Evolutionary conservation across 257 asterid species (phyloP).

Genomic region (Perilla frutescens): DNA sequence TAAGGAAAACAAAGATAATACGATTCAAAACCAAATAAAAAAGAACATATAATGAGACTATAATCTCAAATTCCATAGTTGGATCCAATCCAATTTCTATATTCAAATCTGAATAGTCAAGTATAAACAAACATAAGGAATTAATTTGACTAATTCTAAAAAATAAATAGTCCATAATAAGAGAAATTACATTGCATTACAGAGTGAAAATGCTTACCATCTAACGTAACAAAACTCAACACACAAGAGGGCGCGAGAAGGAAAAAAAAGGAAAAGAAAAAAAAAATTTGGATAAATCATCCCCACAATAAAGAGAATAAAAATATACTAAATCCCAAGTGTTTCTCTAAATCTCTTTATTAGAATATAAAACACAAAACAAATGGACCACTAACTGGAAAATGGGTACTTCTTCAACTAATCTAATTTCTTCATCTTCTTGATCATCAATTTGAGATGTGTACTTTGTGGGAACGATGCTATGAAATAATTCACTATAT

Average conservation of each 20-base stretch:
- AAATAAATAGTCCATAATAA: background rate
- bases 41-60: background rate
- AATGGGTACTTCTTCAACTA: conserved; percentile 24
- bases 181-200: background rate
- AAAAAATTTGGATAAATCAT: background rate
- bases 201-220: conserved; percentile 4
- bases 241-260: background rate
- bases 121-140: background rate
- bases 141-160: background rate
- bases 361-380: background rate
- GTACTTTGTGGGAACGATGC: background rate
- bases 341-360: background rate
- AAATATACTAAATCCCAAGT: background rate
- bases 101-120: background rate
- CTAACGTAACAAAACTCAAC: background rate
- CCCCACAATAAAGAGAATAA: conserved; percentile 14
- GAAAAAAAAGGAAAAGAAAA: background rate
- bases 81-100: background rate
- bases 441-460: conserved; percentile 2
- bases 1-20: background rate
- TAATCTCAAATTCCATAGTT: background rate
- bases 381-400: conserved; percentile 15
- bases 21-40: background rate
- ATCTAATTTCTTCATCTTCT: background rate
- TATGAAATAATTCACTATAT: conserved; percentile 1